Percentiles rank a stretch among this genome's conserved stretches.
phyloP scores from a whole-genome alignment of 2,329 filamentous ascomycete genomes.

The Chalaropsis thielavioides region DNA sequence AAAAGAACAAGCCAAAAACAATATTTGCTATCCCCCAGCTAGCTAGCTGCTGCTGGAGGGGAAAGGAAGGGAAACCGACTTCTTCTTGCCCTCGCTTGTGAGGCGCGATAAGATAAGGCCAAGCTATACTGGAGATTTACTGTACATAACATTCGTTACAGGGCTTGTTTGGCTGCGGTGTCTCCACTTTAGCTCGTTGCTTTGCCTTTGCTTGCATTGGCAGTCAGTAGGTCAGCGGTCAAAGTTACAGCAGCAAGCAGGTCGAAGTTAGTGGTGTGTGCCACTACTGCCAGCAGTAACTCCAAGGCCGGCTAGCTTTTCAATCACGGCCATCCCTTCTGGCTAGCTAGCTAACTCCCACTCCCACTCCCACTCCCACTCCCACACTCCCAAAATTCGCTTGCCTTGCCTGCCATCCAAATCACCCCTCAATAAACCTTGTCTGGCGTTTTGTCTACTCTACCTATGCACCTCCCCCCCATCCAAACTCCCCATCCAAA shows the following conservation, averaged over 20 bases:
- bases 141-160: not conserved
- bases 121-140: not conserved
- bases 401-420: not conserved
- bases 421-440: conserved; percentile 11
- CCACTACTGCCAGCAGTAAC: too few relatives aligned
- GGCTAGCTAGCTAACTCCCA: too few relatives aligned
- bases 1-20: not conserved
- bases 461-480: not conserved
- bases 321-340: not conserved
- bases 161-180: not conserved
- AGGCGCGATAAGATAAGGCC: not conserved
- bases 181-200: not conserved
- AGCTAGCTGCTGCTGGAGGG: not conserved
- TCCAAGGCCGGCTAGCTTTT: not conserved
- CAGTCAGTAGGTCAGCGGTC: too few relatives aligned
- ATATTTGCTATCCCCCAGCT: not conserved
- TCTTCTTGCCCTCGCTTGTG: too few relatives aligned
- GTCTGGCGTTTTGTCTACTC: not conserved
- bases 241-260: not conserved
- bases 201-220: not conserved
- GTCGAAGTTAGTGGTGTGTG: not conserved
- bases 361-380: too few relatives aligned
- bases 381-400: not conserved
- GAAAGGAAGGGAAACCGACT: too few relatives aligned
- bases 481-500: not conserved